phyloP scores from a whole-genome alignment of 257 asterid species.

The Nicotiana benthamiana region DNA sequence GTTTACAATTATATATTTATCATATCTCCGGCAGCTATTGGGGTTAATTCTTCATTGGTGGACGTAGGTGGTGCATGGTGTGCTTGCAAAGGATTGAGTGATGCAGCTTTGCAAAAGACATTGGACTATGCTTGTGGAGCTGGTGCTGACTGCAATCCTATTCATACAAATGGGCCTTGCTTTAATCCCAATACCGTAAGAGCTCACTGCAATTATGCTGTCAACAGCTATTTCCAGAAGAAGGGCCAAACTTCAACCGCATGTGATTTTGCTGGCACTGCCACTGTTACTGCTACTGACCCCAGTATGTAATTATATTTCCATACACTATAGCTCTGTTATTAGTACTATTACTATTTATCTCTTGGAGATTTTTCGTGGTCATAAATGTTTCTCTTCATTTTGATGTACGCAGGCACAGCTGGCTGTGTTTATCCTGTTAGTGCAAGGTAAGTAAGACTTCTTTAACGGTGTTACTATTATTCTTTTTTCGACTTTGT shows the following conservation, averaged over 20 bases:
- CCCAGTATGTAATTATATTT: too few relatives aligned
- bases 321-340: background rate
- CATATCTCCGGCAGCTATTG: too few relatives aligned
- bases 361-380: background rate
- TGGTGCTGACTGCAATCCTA: constrained; percentile 80
- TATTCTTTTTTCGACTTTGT: background rate
- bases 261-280: constrained; percentile 75
- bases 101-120: constrained; percentile 46
- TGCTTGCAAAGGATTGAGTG: constrained; percentile 64
- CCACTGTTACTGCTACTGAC: constrained; percentile 34
- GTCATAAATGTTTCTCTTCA: background rate
- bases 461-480: background rate
- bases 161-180: constrained; percentile 46
- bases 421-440: constrained; percentile 60
- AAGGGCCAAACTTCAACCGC: constrained; percentile 48
- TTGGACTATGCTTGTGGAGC: constrained; percentile 89
- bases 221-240: constrained; percentile 71
- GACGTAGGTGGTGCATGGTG: constrained; percentile 69
- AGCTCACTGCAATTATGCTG: constrained; percentile 84
- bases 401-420: constrained; percentile 33
- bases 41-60: background rate
- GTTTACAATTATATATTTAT: too few relatives aligned
- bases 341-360: background rate
- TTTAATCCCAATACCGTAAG: constrained; percentile 62
- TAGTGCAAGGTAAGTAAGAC: constrained; percentile 56